Base-by-base conservation (phyloP, 2,329 filamentous ascomycete species). In the Pestalotiopsis sp. region DNA sequence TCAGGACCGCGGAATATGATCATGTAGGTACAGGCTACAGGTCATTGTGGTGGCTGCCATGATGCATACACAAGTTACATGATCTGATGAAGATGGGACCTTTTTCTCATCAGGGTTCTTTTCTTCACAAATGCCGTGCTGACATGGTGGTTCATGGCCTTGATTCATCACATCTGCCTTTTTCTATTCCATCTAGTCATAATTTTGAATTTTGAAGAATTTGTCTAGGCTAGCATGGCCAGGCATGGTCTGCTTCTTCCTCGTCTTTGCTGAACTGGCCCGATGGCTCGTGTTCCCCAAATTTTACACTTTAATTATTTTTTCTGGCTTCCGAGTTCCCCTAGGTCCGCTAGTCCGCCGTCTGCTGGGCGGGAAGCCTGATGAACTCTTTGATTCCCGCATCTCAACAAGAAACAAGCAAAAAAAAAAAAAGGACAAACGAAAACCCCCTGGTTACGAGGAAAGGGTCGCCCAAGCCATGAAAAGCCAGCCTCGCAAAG, bases 301-400 rank as follows among this genome's bases (percentile, higher is more conserved):
- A 72, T 72, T 73, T 73, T 71, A 65, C 74, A 73, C 69, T 72
- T 69, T 73, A 70, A 76, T 76, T 74, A 71, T 72, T 69, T 25
- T 36, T 66, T 69, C 71, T 67, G 17, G 45, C 68, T 76, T 74
- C 74, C 74, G 74, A 69, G 73, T 75, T 75, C 74, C 74, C 74
- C 74, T 76, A 76, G 73, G 62, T 68, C 69, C 71, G 69, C 62
- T 67, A 73, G 74, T 73, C 73, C 73, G 73, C 73, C 55, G 55
- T 25, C 45, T 52, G 27, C 64, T 25, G 52, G 36, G 23, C 36
- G 64, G 52, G 36, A 66, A 60, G 23, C 17, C 23, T 65, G 64
- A 36, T 9, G 31, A 62, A 62, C 59, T 38, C 59, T 62, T 27
- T 36, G 17, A n/a, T 36, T 39, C 25, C 6, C 27, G 62, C 62